These are phyloP conservation scores for Linaria vulgaris DNA, from an alignment of 257 asterid species.

Conservation along the genomic window DNA sequence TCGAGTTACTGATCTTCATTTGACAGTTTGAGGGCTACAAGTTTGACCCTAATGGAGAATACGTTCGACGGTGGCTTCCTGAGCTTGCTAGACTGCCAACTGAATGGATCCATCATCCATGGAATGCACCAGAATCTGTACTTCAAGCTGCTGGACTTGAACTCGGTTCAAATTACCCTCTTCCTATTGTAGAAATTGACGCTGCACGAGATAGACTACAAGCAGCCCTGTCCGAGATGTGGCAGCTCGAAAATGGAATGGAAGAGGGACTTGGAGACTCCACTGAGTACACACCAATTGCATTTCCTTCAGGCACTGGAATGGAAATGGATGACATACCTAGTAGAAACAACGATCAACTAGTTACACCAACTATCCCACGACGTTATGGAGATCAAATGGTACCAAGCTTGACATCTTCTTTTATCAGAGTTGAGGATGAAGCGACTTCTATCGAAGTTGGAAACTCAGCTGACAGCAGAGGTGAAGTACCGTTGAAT, in stretches of 20 bases:
- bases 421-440: conserved; percentile 58
- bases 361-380: conserved; percentile 23
- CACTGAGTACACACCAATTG: conserved; percentile 56
- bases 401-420: conserved; percentile 91
- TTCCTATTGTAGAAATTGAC: conserved; percentile 65
- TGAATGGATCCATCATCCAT: conserved; percentile 95
- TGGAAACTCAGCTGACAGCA: conserved; percentile 44
- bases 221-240: conserved; percentile 79
- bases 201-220: conserved; percentile 69
- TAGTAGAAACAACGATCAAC: conserved; percentile 39
- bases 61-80: conserved; percentile 96
- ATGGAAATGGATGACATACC: conserved; percentile 68
- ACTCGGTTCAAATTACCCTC: conserved; percentile 91
- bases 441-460: conserved; percentile 56
- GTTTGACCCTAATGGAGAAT: conserved; percentile 88
- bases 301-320: conserved; percentile 69
- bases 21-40: conserved; percentile 82
- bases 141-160: conserved; percentile 95
- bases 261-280: conserved; percentile 98
- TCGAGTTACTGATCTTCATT: conserved; percentile 11
- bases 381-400: conserved; percentile 78
- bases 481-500: conserved; percentile 84
- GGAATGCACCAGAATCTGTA: conserved; percentile 83
- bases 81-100: conserved; percentile 87
- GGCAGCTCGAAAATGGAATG: conserved; percentile 78